phyloP scores from a whole-genome alignment of 2,329 filamentous ascomycete species.

The Microsporum ferrugineum region DNA sequence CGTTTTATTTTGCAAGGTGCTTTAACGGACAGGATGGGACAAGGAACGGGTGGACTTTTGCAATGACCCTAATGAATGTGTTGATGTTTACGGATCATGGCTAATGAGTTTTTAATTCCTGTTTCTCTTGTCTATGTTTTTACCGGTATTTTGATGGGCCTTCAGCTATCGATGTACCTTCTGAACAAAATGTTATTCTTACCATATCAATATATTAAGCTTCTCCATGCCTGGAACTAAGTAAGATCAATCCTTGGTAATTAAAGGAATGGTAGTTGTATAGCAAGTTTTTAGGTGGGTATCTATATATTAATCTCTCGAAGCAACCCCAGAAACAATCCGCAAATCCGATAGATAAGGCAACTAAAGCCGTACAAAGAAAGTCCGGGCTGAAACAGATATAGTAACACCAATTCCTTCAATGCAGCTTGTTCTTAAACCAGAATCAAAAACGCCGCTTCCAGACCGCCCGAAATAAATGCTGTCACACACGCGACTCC shows the following conservation, averaged over 20 bases:
- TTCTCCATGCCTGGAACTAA: too few relatives aligned
- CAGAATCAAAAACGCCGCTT: not conserved
- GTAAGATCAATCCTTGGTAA: not conserved
- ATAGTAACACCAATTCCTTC: not conserved
- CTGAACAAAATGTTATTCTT: not conserved
- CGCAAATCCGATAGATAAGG: not conserved
- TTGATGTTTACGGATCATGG: constrained; percentile 4
- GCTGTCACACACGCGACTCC: constrained; percentile 1
- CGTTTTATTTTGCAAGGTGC: constrained; percentile 4
- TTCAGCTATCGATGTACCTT: not conserved
- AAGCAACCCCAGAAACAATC: not conserved
- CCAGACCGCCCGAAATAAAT: not conserved
- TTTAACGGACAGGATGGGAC: constrained; percentile 3
- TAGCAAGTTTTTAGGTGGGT: not conserved
- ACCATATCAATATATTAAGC: not conserved
- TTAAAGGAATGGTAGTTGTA: not conserved
- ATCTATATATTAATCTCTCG: not conserved
- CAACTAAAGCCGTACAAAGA: not conserved
- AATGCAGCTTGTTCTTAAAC: not conserved
- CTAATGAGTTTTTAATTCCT: constrained; percentile 2
- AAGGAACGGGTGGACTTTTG: constrained; percentile 1
- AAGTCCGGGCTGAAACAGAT: not conserved
- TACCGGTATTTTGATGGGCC: not conserved
- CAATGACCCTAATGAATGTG: constrained; percentile 6
- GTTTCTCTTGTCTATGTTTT: constrained; percentile 1